These are phyloP conservation scores for Primulina tabacum DNA, from an alignment of 257 asterid genomes.

Conservation along the genomic window DNA sequence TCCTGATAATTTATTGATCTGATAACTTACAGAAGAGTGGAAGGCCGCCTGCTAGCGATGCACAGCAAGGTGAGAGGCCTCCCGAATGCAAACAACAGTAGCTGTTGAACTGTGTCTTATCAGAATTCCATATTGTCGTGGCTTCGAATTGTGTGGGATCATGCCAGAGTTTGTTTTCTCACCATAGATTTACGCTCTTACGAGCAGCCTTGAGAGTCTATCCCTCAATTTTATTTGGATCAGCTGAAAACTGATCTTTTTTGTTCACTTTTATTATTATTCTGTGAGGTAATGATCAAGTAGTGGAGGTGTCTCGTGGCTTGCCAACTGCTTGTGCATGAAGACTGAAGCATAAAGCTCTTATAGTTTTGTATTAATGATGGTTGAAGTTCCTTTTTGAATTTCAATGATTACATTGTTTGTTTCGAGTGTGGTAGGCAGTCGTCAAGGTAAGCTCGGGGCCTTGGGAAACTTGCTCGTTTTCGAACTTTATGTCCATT, in stretches of 20 bases:
- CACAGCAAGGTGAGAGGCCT: slow-evolving; percentile 77
- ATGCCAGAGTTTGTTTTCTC: background rate
- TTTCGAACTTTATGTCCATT: too few relatives aligned
- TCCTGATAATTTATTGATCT: slow-evolving; percentile 11
- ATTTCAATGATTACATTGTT: background rate
- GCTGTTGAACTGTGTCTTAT: background rate
- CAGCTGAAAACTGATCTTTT: background rate
- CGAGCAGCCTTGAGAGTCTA: background rate
- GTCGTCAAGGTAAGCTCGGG: too few relatives aligned
- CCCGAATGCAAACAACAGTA: slow-evolving; percentile 91
- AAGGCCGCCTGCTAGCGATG: slow-evolving; percentile 51
- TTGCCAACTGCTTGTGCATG: background rate
- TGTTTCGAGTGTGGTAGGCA: too few relatives aligned
- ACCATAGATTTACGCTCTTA: background rate
- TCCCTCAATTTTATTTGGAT: background rate
- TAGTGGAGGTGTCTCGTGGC: background rate
- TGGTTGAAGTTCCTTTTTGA: background rate
- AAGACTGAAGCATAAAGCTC: background rate
- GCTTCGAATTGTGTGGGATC: slow-evolving; percentile 1
- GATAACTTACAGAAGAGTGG: slow-evolving; percentile 51
- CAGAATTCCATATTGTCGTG: background rate
- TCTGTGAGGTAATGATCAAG: background rate
- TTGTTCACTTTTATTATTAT: too few relatives aligned
- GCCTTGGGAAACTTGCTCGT: too few relatives aligned
- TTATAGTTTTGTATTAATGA: background rate